phyloP scores from a whole-genome alignment of 2,329 filamentous ascomycete species.

The Colletotrichum horii region DNA sequence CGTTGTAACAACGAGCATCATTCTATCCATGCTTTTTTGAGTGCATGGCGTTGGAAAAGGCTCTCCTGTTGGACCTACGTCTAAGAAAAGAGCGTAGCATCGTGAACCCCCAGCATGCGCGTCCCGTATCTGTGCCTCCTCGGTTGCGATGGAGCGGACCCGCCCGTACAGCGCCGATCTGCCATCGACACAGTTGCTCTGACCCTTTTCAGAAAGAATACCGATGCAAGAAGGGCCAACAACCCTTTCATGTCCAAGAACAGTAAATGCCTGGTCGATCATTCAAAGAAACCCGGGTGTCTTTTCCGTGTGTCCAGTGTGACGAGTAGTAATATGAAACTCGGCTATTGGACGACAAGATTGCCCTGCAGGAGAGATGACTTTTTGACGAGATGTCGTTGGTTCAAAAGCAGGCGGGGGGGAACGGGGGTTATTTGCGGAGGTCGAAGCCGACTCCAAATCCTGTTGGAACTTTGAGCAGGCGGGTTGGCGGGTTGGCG shows the following conservation, averaged over 20 bases:
- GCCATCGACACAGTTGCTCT: background rate
- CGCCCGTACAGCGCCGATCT: background rate
- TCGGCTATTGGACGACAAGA: background rate
- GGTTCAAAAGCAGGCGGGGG: background rate
- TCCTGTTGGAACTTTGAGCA: background rate
- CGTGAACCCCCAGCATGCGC: background rate
- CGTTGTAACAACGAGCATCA: no score
- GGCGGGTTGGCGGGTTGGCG: no score
- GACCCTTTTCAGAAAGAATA: background rate
- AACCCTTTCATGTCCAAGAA: background rate
- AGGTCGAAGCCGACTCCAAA: background rate
- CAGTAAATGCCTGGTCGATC: background rate
- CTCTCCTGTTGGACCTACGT: rapidly evolving
- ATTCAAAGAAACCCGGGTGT: background rate
- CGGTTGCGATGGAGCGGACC: background rate
- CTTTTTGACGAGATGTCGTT: background rate
- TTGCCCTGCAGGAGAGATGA: background rate
- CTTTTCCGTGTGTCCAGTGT: background rate
- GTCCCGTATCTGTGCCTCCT: background rate
- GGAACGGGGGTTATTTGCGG: no score
- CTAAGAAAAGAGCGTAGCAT: background rate
- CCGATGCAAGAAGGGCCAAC: background rate
- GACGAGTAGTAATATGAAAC: background rate
- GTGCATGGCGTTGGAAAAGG: no score
- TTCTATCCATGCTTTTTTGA: no score